Evolutionary conservation across 2,329 filamentous ascomycete genomes (phyloP), one percentile per base, ranked within the genome.

Genomic region (Zymoseptoria crescenta): DNA sequence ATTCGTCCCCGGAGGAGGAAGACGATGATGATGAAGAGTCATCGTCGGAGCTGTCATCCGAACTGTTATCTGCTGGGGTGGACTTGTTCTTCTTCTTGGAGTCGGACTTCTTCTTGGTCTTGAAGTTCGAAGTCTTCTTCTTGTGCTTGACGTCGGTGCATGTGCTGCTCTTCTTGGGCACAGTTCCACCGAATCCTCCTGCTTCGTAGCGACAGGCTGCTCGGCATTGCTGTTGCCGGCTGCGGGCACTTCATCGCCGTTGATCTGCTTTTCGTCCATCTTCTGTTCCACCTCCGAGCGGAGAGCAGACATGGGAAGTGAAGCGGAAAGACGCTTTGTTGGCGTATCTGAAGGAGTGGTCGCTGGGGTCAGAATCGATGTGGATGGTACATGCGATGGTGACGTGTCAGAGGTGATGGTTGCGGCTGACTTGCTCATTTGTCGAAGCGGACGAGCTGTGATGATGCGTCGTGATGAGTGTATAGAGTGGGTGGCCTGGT

Each of bases 201-300:
- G 24, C n/a, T n/a, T 51, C n/a, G 57, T 55, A n/a, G 58, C 55
- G 2, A 55, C 56, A 7, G 61, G 59, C 54, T 67, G 58, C 19
- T 56, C 57, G 13, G 52, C 28, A 21, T 61, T 56, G 28, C 55
- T 30, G 35, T 63, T 59, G n/a, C 27, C 63, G 55, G 27, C 57
- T 50, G 41, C 61, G 62, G n/a, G 55, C 28, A 59, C 49, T 19
- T 60, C 62, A 45, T 62, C 56, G 16, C 62, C 51, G 27, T 67
- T 61, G 29, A 66, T 61, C 20, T 65, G 52, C 21, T 63, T 67
- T 16, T 67, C 67, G 56, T 68, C 68, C 67, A 68, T 70, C 50
- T 60, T 68, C 58, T 16, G 21, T 13, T 64, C 57, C 30, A 63
- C 53, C 30, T 62, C 60, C 28, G 57, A 60, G 13, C 65, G 64